Conservation (phyloP, 441 rosid species). For the Mallotus repandus region DNA sequence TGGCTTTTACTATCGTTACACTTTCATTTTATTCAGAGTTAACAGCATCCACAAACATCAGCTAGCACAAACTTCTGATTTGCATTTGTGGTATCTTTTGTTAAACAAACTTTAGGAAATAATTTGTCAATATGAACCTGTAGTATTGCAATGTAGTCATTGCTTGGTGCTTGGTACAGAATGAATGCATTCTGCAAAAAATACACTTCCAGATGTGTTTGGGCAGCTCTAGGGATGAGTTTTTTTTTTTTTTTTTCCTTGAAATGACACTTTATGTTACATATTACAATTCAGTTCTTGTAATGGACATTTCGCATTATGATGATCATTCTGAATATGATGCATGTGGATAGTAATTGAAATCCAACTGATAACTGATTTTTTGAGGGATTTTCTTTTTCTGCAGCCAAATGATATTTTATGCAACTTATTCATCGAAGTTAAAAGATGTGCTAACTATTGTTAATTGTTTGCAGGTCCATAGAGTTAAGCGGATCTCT, state of each 20-base stretch:
- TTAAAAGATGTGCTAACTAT: background rate
- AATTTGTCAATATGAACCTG: background rate
- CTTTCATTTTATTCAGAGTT: slow-evolving; percentile 7
- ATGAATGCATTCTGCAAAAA: background rate
- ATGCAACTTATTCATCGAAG: background rate
- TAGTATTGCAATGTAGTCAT: background rate
- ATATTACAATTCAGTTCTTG: background rate
- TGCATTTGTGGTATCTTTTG: too few relatives aligned
- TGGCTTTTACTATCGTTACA: slow-evolving; percentile 2
- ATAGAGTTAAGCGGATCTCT: slow-evolving; percentile 10
- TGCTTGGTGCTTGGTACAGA: background rate
- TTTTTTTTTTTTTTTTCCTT: background rate
- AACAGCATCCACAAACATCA: too few relatives aligned
- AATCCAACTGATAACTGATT: background rate
- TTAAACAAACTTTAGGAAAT: background rate
- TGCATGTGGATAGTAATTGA: background rate
- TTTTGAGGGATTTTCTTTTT: background rate
- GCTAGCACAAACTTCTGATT: background rate
- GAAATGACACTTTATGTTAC: background rate
- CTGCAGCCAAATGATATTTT: background rate
- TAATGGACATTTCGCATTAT: background rate
- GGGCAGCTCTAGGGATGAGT: background rate
- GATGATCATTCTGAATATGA: background rate
- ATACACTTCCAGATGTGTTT: background rate
- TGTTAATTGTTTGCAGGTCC: slow-evolving; percentile 31